A percentile compares a stretch with the other conserved stretches of the same genome.
These are phyloP conservation scores for Loxodes magnus DNA, from an alignment of 73 alveolate species.

Conservation along the genomic window DNA sequence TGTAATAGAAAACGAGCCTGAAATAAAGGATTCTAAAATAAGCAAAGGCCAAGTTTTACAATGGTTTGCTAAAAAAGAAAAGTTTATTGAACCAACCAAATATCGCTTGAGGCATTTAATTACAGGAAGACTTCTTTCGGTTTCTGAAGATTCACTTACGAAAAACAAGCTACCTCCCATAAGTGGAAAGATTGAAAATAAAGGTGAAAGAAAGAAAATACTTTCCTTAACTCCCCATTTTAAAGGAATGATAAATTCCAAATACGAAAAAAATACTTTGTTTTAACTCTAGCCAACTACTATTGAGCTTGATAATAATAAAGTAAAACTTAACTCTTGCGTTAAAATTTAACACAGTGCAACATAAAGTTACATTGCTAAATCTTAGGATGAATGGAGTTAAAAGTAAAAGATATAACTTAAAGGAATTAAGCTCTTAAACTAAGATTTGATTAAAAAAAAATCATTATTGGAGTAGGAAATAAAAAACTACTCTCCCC, in stretches of 20 bases:
- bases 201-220: too few species aligned
- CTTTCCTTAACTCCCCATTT: too few species aligned
- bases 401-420: neutral
- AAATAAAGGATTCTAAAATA: too few species aligned
- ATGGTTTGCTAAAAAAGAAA: conserved; percentile 3
- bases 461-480: too few species aligned
- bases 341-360: conserved; percentile 26
- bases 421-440: neutral
- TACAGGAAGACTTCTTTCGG: conserved; percentile 35
- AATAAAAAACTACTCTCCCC: too few species aligned
- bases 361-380: conserved; percentile 13
- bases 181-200: too few species aligned
- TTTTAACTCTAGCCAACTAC: conserved; percentile 32
- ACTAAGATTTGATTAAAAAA: neutral
- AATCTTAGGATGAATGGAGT: conserved; percentile 8
- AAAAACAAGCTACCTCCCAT: too few species aligned
- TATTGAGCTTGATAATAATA: conserved; percentile 33
- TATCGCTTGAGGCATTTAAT: conserved; percentile 35
- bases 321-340: conserved; percentile 14
- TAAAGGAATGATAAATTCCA: too few species aligned
- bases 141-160: too few species aligned
- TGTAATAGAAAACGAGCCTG: conserved; percentile 26
- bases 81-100: neutral
- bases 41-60: conserved; percentile 20
- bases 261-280: conserved; percentile 13